Conservation (phyloP, 768 basidiomycete species). For the Naganishia randhawae region DNA sequence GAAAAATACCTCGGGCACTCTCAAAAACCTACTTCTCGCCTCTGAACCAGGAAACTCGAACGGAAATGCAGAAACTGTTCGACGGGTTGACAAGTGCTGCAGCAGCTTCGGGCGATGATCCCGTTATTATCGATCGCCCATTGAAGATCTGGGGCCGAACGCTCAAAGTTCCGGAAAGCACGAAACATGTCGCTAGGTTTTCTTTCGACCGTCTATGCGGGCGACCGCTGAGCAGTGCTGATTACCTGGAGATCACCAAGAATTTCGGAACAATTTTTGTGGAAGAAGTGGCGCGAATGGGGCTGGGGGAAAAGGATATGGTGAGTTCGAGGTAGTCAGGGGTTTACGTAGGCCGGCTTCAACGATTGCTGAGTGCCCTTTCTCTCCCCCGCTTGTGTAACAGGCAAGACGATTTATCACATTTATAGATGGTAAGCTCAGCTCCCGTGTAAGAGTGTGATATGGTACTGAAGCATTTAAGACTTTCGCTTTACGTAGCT, state of each 20-base stretch:
- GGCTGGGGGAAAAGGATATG: slow-evolving; percentile 77
- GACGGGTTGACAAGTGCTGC: slow-evolving; percentile 58
- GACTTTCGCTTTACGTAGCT: slow-evolving; percentile 54
- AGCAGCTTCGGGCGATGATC: background rate
- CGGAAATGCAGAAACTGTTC: slow-evolving; percentile 82
- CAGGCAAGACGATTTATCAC: slow-evolving; percentile 94
- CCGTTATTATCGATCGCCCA: slow-evolving; percentile 36
- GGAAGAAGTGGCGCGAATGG: slow-evolving; percentile 82
- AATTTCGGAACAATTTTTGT: slow-evolving; percentile 84
- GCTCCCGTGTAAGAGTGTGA: background rate
- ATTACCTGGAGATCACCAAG: slow-evolving; percentile 89
- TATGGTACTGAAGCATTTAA: background rate
- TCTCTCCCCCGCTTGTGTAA: background rate
- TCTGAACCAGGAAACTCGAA: slow-evolving; percentile 60
- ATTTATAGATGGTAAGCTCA: slow-evolving; percentile 73
- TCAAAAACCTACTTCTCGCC: slow-evolving; percentile 91
- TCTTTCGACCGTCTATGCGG: slow-evolving; percentile 81
- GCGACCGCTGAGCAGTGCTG: slow-evolving; percentile 83
- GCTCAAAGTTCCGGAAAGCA: slow-evolving; percentile 72
- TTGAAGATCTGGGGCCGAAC: slow-evolving; percentile 88
- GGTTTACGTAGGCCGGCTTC: background rate
- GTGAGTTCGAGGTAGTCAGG: slow-evolving; percentile 51
- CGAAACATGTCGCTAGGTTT: slow-evolving; percentile 76
- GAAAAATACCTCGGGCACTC: slow-evolving; percentile 84
- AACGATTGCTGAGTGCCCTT: background rate